These are phyloP conservation scores for Solanum bulbocastanum DNA, from an alignment of 257 asterid species.

Conservation along the genomic window DNA sequence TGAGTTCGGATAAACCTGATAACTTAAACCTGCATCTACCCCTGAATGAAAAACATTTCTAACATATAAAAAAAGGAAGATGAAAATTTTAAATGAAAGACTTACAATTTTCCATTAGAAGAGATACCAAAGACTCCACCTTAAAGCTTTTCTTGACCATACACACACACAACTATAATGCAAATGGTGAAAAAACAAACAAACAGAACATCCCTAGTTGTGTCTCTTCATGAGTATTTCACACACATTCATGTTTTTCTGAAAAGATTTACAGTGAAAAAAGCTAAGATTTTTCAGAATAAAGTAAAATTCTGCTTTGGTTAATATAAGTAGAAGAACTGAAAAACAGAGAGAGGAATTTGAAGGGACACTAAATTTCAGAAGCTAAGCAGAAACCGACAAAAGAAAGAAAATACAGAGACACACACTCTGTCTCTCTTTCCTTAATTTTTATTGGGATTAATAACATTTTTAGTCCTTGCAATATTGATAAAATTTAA, in stretches of 20 bases:
- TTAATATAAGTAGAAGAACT: neutral
- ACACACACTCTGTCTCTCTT: neutral
- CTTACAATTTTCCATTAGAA: constrained; percentile 4
- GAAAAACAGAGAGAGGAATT: neutral
- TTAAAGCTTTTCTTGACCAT: neutral
- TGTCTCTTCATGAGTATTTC: neutral
- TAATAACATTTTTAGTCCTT: neutral
- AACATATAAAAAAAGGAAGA: neutral
- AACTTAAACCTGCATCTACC: neutral
- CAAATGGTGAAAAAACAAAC: neutral
- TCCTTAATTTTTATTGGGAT: neutral
- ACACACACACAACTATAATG: neutral
- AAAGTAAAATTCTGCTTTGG: neutral
- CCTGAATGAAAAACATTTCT: neutral
- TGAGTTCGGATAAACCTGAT: neutral
- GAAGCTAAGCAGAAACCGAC: neutral
- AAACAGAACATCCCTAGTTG: neutral
- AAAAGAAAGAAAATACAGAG: neutral
- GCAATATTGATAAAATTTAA: neutral
- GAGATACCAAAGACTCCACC: neutral
- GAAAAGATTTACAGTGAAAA: neutral
- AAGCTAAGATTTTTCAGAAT: neutral
- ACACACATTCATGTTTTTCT: neutral
- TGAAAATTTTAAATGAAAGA: neutral
- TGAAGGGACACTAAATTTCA: neutral